Conservation (phyloP, 306 rosid species). For the Cercis canadensis region DNA sequence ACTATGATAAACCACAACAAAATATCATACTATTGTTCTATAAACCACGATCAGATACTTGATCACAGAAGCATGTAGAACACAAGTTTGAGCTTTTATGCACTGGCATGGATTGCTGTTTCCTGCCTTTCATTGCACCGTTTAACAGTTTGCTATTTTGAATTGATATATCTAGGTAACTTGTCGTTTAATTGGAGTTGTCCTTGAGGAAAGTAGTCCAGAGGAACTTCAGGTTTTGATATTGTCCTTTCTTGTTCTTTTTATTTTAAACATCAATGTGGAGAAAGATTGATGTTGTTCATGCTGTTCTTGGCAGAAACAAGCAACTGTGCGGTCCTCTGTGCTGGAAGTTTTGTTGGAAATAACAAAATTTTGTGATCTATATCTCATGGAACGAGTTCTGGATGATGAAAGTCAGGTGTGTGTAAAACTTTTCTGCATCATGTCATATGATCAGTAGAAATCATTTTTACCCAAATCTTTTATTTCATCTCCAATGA, state of each 20-base stretch:
- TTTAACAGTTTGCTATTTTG: constrained; percentile 5
- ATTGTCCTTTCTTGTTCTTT: constrained; percentile 33
- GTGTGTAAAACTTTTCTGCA: constrained; percentile 29
- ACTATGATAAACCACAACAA: background rate
- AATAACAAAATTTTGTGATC: constrained; percentile 84
- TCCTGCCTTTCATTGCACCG: constrained; percentile 8
- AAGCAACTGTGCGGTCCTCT: constrained; percentile 81
- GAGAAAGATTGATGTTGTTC: constrained; percentile 32
- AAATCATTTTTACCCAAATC: background rate
- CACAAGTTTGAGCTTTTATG: constrained; percentile 24
- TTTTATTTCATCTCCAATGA: too few relatives aligned
- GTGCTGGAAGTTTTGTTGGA: constrained; percentile 87
- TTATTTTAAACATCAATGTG: constrained; percentile 28
- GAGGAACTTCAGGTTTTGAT: constrained; percentile 90
- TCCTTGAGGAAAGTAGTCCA: constrained; percentile 82
- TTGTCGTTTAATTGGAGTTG: constrained; percentile 85
- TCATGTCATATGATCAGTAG: constrained; percentile 15
- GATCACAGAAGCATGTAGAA: constrained; percentile 20
- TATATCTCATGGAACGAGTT: constrained; percentile 95
- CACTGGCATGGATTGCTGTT: background rate
- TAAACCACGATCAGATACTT: background rate
- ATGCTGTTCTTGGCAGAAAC: constrained; percentile 64
- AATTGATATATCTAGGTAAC: constrained; percentile 64
- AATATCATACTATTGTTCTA: too few relatives aligned
- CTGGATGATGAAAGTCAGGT: constrained; percentile 94